These are phyloP conservation scores for Mycena galopus DNA, from an alignment of 768 basidiomycete genomes.

Conservation along the genomic window DNA sequence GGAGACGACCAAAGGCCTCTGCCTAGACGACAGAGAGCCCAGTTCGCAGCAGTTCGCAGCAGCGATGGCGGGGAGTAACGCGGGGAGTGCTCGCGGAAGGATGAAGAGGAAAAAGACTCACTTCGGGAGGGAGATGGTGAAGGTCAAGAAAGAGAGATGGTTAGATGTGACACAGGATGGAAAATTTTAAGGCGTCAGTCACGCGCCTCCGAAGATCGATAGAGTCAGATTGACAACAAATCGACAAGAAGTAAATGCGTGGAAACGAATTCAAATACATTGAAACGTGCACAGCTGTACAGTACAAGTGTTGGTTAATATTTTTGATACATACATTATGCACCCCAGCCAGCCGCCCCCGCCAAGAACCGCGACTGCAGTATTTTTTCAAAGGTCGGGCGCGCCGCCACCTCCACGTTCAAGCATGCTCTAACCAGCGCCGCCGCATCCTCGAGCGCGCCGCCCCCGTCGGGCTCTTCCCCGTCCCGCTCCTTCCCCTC, in stretches of 20 bases:
- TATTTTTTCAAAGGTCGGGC: constrained; percentile 90
- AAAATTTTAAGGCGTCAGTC: constrained; percentile 58
- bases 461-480: constrained; percentile 86
- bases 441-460: constrained; percentile 86
- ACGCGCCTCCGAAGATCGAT: constrained; percentile 40
- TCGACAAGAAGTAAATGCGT: not conserved
- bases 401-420: constrained; percentile 78
- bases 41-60: too few species aligned
- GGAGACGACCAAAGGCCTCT: constrained; percentile 29
- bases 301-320: constrained; percentile 13
- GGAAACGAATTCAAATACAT: constrained; percentile 23
- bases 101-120: constrained; percentile 45
- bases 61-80: not conserved
- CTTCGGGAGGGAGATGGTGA: constrained; percentile 61
- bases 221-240: constrained; percentile 4
- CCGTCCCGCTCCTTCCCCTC: constrained; percentile 82
- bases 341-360: constrained; percentile 82
- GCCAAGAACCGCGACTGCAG: constrained; percentile 84
- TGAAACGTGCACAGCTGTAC: constrained; percentile 22
- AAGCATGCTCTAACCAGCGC: constrained; percentile 88
- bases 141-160: constrained; percentile 57
- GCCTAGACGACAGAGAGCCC: not conserved
- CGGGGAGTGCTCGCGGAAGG: not conserved
- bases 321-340: constrained; percentile 41
- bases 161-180: constrained; percentile 48